A percentile compares a stretch with the other conserved stretches of the same genome.
Evolutionary conservation across 495 filamentous ascomycete species (phyloP).

Genomic region (Rhypophila decipiens): DNA sequence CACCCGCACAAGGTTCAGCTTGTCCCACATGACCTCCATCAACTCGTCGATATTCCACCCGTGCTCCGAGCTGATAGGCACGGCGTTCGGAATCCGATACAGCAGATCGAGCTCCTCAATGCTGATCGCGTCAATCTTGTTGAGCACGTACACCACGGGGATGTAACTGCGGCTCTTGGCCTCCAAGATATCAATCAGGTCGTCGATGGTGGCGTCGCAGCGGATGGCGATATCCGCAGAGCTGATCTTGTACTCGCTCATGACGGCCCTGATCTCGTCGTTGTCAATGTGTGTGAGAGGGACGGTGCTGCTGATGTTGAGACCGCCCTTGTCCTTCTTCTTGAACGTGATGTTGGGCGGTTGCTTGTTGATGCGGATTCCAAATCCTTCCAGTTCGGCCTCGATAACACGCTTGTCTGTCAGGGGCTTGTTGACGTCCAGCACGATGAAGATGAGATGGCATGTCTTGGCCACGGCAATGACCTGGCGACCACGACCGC

Average conservation of each 20-base stretch:
- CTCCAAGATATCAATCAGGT: conserved; percentile 92
- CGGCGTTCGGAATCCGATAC: conserved; percentile 93
- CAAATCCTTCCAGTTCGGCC: conserved; percentile 93
- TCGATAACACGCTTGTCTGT: conserved; percentile 97
- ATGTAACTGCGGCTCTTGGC: conserved; percentile 95
- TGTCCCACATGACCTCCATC: conserved; percentile 97
- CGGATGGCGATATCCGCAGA: conserved; percentile 98
- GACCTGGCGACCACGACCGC: conserved; percentile 95
- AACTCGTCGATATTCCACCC: conserved; percentile 98
- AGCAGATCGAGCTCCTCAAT: conserved; percentile 95
- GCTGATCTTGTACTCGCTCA: conserved; percentile 92
- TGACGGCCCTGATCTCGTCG: conserved; percentile 95
- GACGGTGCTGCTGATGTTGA: conserved; percentile 88
- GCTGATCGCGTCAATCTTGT: conserved; percentile 97
- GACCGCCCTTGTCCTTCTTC: conserved; percentile 98
- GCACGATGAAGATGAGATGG: conserved; percentile 96
- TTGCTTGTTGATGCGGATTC: conserved; percentile 94
- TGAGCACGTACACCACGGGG: conserved; percentile 94
- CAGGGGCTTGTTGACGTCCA: conserved; percentile 97
- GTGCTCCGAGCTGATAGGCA: conserved; percentile 94
- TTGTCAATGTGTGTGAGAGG: conserved; percentile 87
- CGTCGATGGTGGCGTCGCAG: conserved; percentile 79
- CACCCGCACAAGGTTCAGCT: conserved; percentile 80
- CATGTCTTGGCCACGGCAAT: conserved; percentile 99
- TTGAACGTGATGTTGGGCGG: conserved; percentile 97